Base-by-base conservation (phyloP, 2,329 filamentous ascomycete genomes). In the Neonectria faginata region DNA sequence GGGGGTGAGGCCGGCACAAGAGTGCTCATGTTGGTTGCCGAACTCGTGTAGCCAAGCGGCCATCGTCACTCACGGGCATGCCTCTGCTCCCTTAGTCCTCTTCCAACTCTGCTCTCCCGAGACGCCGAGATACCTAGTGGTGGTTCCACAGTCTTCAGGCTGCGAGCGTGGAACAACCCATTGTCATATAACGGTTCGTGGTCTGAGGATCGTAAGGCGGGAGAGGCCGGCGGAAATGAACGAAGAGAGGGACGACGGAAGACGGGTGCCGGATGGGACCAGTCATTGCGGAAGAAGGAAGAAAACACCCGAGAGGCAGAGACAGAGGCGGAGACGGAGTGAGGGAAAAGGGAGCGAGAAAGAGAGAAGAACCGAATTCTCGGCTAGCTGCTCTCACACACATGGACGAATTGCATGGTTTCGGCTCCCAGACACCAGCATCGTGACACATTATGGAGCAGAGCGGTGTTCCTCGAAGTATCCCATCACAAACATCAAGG, bases 351-450 rank as follows among this genome's bases (percentile, higher is more conserved):
- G n/a, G 39, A 53, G 22, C 36, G 20, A 8, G 44, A 18, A 20
- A 22, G 33, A 9, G 44, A 22, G 20, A 36, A 18, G 10, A 36
- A 14, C 11, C 29, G 57, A 47, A 33, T 5, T 27, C 36, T 63
- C 48, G 48, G 60, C 50, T 54, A 47, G 42, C n/a, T 48, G n/a
- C 56, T 44, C 25, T 44, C 25, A 18, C 4, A 18, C 4, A 27
- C 14, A 25, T 11, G 18, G 10, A 39, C 20, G 39, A 44, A 52
- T 39, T 42, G 29, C 41, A 47, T 27, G 9, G 27, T 14, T 53
- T 60, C 57, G 57, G 48, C 29, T 60, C 60, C 47, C 47, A 51
- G 60, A 57, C 36, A 57, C 29, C 39, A 29, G n/a, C 18, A 20
- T 51, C 10, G 48, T 51, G 29, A 41, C 56, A 42, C 44, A 31